Evolutionary conservation across 768 basidiomycete species (phyloP).

Genomic region (Naganishia friedmannii): DNA sequence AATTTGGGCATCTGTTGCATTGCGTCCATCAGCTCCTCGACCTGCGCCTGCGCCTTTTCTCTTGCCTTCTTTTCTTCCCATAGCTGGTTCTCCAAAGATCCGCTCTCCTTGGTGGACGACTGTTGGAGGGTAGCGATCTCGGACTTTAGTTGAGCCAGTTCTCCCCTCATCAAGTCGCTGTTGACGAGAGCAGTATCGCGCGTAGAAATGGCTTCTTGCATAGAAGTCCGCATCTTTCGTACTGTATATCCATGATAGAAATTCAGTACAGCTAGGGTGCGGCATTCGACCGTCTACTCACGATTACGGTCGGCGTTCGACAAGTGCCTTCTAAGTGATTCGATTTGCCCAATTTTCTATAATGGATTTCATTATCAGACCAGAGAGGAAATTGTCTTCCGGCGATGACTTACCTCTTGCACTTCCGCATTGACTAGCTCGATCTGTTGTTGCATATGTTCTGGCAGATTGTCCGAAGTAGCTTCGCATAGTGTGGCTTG

Average conservation of each 20-base stretch:
- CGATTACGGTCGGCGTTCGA: constrained; percentile 17
- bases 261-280: neutral
- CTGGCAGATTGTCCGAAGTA: neutral
- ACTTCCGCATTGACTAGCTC: constrained; percentile 1
- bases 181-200: constrained; percentile 20
- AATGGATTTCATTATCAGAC: neutral
- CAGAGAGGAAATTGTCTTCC: neutral
- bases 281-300: neutral
- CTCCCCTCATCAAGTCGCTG: neutral
- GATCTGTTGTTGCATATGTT: neutral
- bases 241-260: constrained; percentile 1
- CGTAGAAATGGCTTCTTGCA: constrained; percentile 22
- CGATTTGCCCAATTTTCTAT: neutral
- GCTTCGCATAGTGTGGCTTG: neutral
- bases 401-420: constrained; percentile 7
- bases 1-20: constrained; percentile 39
- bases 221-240: constrained; percentile 18
- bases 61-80: constrained; percentile 32
- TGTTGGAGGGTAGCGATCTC: constrained; percentile 33
- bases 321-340: constrained; percentile 14
- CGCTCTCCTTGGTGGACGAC: constrained; percentile 25
- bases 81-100: constrained; percentile 28
- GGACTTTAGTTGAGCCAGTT: constrained; percentile 21
- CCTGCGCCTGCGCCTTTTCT: constrained; percentile 40
- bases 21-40: constrained; percentile 41